Evolutionary conservation across 2,329 filamentous ascomycete genomes (phyloP).

Genomic region (Curvularia spicifera): DNA sequence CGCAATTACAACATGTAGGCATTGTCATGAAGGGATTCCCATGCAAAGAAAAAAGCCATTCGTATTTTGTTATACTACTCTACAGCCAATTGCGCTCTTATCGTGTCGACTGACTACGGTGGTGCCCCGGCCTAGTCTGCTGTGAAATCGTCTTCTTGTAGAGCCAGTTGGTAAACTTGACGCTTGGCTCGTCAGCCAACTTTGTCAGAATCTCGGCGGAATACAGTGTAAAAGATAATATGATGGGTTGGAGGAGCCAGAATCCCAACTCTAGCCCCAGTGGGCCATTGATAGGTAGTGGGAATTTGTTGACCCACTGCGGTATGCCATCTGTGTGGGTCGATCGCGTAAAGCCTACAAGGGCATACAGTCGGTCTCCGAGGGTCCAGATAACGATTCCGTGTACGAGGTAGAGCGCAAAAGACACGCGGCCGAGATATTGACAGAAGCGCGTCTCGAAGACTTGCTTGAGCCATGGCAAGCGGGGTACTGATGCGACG

Average conservation of each 20-base stretch:
- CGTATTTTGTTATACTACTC: not conserved
- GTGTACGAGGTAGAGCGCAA: constrained; percentile 65
- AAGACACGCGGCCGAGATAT: constrained; percentile 65
- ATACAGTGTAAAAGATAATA: constrained; percentile 42
- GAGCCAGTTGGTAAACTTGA: constrained; percentile 58
- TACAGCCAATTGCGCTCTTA: not conserved
- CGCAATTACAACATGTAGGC: not conserved
- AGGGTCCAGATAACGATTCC: constrained; percentile 56
- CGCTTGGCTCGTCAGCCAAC: constrained; percentile 59
- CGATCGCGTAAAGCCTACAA: constrained; percentile 62
- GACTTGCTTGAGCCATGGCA: constrained; percentile 57
- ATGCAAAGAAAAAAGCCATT: not conserved
- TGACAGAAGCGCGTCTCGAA: constrained; percentile 59
- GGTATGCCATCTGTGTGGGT: constrained; percentile 60
- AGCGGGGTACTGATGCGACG: constrained; percentile 63
- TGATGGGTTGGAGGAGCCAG: constrained; percentile 64
- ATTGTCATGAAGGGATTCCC: not conserved
- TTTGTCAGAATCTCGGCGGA: constrained; percentile 45
- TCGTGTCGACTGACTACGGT: constrained; percentile 12
- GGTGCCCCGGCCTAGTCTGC: constrained; percentile 15
- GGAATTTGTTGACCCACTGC: constrained; percentile 64
- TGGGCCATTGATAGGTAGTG: constrained; percentile 62
- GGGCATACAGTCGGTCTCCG: constrained; percentile 66
- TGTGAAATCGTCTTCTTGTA: constrained; percentile 56
- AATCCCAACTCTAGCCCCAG: constrained; percentile 64